phyloP scores from a whole-genome alignment of 208 protist species.

The Angomonas deanei region DNA sequence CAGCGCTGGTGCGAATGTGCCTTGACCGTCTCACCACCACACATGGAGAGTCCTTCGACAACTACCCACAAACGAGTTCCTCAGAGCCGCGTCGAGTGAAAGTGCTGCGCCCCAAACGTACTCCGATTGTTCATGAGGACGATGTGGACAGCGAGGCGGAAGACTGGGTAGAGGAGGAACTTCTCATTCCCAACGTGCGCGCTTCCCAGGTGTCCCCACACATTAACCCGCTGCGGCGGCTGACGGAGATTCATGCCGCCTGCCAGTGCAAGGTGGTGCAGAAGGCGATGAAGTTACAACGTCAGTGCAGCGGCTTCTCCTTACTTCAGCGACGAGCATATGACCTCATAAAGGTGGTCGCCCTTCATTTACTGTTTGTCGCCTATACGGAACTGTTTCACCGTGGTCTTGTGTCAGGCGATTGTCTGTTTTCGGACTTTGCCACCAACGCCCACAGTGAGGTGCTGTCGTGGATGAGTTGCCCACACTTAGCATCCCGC shows the following conservation, averaged over 20 bases:
- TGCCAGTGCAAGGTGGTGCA: conserved; percentile 33
- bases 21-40: conserved; percentile 16
- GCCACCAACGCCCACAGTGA: conserved; percentile 31
- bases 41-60: conserved; percentile 48
- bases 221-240: conserved; percentile 56
- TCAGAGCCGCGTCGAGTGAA: conserved; percentile 16
- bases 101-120: conserved; percentile 20
- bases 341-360: conserved; percentile 57
- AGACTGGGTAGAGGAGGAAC: conserved; percentile 52
- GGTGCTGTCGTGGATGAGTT: conserved; percentile 50
- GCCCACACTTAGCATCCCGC: conserved; percentile 50
- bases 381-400: conserved; percentile 73
- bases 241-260: conserved; percentile 54
- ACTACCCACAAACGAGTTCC: conserved; percentile 27
- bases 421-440: conserved; percentile 43
- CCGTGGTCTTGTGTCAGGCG: conserved; percentile 17
- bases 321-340: conserved; percentile 74
- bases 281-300: conserved; percentile 41
- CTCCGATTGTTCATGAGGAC: conserved; percentile 17
- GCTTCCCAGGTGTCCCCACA: conserved; percentile 32
- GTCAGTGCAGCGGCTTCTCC: conserved; percentile 58
- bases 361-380: conserved; percentile 63
- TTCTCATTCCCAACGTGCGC: conserved; percentile 42
- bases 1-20: conserved; percentile 23
- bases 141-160: conserved; percentile 48